Base-by-base conservation (phyloP, 495 filamentous ascomycete genomes). In the Cudoniella acicularis region DNA sequence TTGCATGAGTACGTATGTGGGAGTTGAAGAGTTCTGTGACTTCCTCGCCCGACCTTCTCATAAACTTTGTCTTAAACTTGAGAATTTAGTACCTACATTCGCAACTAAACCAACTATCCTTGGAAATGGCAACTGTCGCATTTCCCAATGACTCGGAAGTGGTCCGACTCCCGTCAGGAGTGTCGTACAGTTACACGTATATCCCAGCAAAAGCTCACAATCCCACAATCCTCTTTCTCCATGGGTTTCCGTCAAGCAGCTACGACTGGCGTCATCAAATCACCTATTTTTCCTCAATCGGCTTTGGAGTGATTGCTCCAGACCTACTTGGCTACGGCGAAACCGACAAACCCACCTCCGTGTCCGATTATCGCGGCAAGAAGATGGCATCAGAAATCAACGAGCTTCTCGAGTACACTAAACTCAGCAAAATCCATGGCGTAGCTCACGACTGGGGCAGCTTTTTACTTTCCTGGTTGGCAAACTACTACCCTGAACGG, bases 281-380 rank as follows among this genome's bases (percentile, higher is more conserved):
- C 18, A 10, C 26, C 24, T 59, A 64, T 48, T 70, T 75, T 36
- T 26, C 60, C 4, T 3, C 3, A 6, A 16, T 6, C 3, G 75
- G 75, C 17, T 75, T 71, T 52, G 73, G 73, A 9, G 49, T 78
- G 51, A 55, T 78, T 13, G 73, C 63, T 9, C 75, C 75, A 4
- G 75, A 78, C 62, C 59, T 72, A 11, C 69, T 78, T 0, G 75
- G 75, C 11, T 78, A 75, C 49, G 73, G 75, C 6, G 73, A 65
- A 2, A 73, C 70, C 4, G 65, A 67, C 54, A 76, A 73, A 56
- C 75, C 75, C 2, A 49, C 27, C 10, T 56, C 56, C 1, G 10
- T 63, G 10, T 57, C 62, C 17, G 59, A 52, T 9, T 78, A 78
- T 54, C 45, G 30, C n/a, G 26, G 66, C 40, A 70, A 68, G 58